A percentile compares a stretch with the other conserved stretches of the same genome.
Evolutionary conservation across 108 stramenopile genomes (phyloP).

Genomic region (Mediolabrus comicus): DNA sequence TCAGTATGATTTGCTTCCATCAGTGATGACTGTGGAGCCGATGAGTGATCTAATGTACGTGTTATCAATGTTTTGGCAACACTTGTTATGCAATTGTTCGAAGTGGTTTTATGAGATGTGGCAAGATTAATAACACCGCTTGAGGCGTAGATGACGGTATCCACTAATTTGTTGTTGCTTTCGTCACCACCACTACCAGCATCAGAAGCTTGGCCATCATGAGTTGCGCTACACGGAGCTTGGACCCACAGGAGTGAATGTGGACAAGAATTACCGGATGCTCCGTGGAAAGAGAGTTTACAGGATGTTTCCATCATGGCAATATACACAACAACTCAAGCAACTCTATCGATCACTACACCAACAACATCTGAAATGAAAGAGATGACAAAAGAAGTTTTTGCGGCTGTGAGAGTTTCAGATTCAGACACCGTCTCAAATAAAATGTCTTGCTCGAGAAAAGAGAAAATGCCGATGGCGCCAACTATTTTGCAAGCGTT

Average conservation of each 20-base stretch:
- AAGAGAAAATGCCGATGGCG: too few relatives aligned
- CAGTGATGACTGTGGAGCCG: neutral
- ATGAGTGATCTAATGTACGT: slow-evolving; percentile 6
- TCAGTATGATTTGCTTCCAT: neutral
- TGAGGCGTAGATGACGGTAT: slow-evolving; percentile 29
- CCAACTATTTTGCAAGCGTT: too few relatives aligned
- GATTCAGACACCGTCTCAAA: too few relatives aligned
- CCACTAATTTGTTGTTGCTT: neutral
- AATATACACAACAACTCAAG: too few relatives aligned
- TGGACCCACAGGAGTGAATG: slow-evolving; percentile 62
- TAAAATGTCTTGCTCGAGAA: too few relatives aligned
- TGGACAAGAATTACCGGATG: slow-evolving; percentile 65
- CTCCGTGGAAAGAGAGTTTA: slow-evolving; percentile 68
- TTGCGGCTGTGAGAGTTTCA: too few relatives aligned
- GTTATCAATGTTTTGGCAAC: slow-evolving; percentile 25
- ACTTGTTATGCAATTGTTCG: neutral
- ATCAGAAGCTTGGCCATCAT: neutral
- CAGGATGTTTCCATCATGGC: slow-evolving; percentile 11
- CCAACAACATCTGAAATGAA: too few relatives aligned
- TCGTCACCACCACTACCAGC: neutral
- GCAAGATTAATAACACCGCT: slow-evolving; percentile 22
- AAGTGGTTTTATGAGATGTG: neutral
- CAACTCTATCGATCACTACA: too few relatives aligned
- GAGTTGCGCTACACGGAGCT: neutral
- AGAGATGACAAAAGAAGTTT: too few relatives aligned